phyloP scores from a whole-genome alignment of 805 yeast genomes.

The Hanseniaspora mollemarum region DNA sequence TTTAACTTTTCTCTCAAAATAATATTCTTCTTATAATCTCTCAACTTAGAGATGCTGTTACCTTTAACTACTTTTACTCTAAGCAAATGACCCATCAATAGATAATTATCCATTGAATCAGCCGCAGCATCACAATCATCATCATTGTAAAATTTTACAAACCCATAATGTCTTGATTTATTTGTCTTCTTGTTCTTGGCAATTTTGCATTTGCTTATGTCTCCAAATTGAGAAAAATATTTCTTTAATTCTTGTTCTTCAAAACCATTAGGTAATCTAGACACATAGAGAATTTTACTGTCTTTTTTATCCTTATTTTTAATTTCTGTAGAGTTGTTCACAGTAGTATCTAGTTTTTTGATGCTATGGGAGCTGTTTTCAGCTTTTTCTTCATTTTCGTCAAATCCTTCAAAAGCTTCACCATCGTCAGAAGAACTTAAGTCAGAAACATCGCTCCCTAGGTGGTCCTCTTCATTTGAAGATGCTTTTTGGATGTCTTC shows the following conservation, averaged over 20 bases:
- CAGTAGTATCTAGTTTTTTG: slow-evolving; percentile 25
- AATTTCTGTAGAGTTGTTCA: slow-evolving; percentile 11
- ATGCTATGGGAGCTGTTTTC: slow-evolving; percentile 21
- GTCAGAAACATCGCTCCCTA: slow-evolving; percentile 16
- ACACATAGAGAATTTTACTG: slow-evolving; percentile 68
- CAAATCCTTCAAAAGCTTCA: slow-evolving; percentile 17
- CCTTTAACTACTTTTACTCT: slow-evolving; percentile 46
- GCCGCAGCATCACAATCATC: slow-evolving; percentile 81
- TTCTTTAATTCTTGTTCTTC: slow-evolving; percentile 63
- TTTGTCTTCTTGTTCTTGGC: slow-evolving; percentile 88
- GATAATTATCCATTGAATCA: slow-evolving; percentile 92
- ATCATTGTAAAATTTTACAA: slow-evolving; percentile 62
- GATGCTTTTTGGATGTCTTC: slow-evolving; percentile 11
- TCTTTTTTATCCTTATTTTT: slow-evolving; percentile 22
- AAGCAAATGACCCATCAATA: slow-evolving; percentile 75
- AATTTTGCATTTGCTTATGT: slow-evolving; percentile 60
- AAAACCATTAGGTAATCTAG: slow-evolving; percentile 87
- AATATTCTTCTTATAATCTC: slow-evolving; percentile 28
- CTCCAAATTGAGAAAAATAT: slow-evolving; percentile 88
- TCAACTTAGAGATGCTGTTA: slow-evolving; percentile 36
- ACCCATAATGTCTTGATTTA: slow-evolving; percentile 81
- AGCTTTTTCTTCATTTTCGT: slow-evolving; percentile 14
- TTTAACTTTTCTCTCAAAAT: slow-evolving; percentile 26
- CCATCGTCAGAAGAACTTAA: slow-evolving; percentile 16
- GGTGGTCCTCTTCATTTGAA: slow-evolving; percentile 13